Conservation (phyloP, 108 stramenopile species). For the Cyclotella cryptica region DNA sequence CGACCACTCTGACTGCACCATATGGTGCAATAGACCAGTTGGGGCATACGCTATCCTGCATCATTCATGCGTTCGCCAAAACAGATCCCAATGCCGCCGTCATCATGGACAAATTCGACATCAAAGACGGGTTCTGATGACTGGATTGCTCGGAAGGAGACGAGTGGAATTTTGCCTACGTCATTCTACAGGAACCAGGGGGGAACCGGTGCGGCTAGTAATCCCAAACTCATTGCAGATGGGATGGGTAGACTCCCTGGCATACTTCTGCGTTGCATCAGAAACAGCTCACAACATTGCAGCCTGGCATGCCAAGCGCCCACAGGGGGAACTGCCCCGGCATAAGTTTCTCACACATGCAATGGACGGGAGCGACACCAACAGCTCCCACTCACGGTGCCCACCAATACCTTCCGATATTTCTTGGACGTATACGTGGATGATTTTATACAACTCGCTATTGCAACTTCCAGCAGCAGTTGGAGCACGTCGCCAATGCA, state of each 20-base stretch:
- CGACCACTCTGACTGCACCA: constrained; percentile 2
- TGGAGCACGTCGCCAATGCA: not conserved
- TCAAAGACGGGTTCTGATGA: not conserved
- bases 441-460: constrained; percentile 13
- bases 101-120: not conserved
- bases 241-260: too few relatives aligned
- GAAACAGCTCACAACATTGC: constrained; percentile 35
- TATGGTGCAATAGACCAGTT: too few relatives aligned
- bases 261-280: not conserved
- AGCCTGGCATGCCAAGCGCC: not conserved
- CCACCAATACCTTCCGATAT: not conserved
- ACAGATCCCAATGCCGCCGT: not conserved
- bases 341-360: constrained; percentile 2
- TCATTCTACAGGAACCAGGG: not conserved
- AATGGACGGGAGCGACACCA: not conserved
- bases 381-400: not conserved
- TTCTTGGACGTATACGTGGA: constrained; percentile 25
- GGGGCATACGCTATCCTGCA: constrained; percentile 12
- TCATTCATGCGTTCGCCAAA: constrained; percentile 27
- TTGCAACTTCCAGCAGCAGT: not conserved
- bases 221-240: too few relatives aligned
- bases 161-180: constrained; percentile 12
- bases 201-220: not conserved
- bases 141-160: not conserved
- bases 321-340: not conserved